A percentile compares a stretch with the other conserved stretches of the same genome.
Evolutionary conservation across 164 flowering plant species (phyloP).

Genomic region (Magnolia changhungtana): DNA sequence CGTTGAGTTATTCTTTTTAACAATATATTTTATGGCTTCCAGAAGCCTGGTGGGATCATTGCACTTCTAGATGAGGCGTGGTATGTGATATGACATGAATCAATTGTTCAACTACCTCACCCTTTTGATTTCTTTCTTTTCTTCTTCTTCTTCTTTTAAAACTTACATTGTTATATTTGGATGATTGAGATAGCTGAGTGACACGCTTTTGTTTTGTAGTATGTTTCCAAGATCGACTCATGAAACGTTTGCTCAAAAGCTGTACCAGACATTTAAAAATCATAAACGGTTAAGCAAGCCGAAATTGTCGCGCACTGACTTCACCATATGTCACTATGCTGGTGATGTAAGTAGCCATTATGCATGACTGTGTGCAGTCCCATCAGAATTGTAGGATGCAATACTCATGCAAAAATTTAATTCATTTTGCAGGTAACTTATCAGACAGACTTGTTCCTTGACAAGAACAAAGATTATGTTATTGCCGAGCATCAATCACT

Average conservation of each 20-base stretch:
- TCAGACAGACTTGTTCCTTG: constrained; percentile 90
- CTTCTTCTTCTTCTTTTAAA: background rate
- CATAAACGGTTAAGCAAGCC: constrained; percentile 96
- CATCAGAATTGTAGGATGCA: background rate
- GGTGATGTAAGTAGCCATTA: constrained; percentile 74
- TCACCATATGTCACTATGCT: constrained; percentile 95
- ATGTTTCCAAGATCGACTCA: constrained; percentile 99
- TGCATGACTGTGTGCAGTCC: background rate
- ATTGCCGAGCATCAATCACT: constrained; percentile 97
- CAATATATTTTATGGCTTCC: constrained; percentile 20
- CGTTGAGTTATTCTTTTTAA: constrained; percentile 1
- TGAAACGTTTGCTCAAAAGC: constrained; percentile 95
- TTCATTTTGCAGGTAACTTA: constrained; percentile 74
- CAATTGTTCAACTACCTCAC: background rate
- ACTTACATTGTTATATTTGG: background rate
- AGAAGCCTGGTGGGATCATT: constrained; percentile 99
- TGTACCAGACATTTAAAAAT: constrained; percentile 81
- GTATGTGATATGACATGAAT: constrained; percentile 35
- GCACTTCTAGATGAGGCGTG: constrained; percentile 99
- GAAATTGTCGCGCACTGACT: constrained; percentile 88
- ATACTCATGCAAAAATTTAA: background rate
- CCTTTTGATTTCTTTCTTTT: background rate
- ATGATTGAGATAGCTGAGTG: constrained; percentile 18
- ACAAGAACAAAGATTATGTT: constrained; percentile 99
- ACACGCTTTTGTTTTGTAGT: constrained; percentile 41